Evolutionary conservation across 208 protist genomes (phyloP), one percentile per base, ranked within the genome.

Genomic region (Leishmania aethiopica): DNA sequence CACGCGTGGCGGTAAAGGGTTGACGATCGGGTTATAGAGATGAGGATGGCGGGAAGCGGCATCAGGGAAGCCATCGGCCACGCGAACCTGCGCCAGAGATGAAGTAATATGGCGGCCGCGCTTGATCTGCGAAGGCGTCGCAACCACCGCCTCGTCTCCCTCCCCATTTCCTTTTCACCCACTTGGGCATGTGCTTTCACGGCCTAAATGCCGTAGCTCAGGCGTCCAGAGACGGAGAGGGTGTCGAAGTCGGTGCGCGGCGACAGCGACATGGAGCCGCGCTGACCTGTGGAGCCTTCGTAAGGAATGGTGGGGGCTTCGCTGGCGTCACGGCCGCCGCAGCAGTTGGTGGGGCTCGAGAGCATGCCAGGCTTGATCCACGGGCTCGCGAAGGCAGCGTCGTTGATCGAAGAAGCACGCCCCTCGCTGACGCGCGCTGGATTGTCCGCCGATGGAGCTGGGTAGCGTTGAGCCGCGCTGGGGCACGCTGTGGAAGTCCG

Each of bases 241-340:
- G 64, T 53, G 47, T 86, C 83, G 49, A 79, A 76, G 57, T 86
- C 83, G 32, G 78, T 86, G 64, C 83, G 78, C 55, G 83, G 83
- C 51, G 83, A 86, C 22, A 86, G 64, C 13, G 83, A 83, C 42
- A 80, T 47, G 37, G 83, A 86, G 25, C 55, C 62, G 28, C 83
- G 83, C 66, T 45, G 83, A 32, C 83, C 78, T 10, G 78, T 86
- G 51, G 83, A 86, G 28, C 83, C 83, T 37, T 86, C 83, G 49
- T 86, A 86, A 19, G 83, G 83, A 57, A 86, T 72, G 74, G 83
- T 86, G 45, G 83, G 83, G 15, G 83, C 83, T 60, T 86, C 83
- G 62, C 83, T 86, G 57, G 78, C 60, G 74, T 86, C 83, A 40
- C 83, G 83, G 13, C 55, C 78, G 60, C 83, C 78, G 32, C 79